Evolutionary conservation across 495 filamentous ascomycete genomes (phyloP), one percentile per base, ranked within the genome.

Genomic region (Lasiosphaeris hirsuta): DNA sequence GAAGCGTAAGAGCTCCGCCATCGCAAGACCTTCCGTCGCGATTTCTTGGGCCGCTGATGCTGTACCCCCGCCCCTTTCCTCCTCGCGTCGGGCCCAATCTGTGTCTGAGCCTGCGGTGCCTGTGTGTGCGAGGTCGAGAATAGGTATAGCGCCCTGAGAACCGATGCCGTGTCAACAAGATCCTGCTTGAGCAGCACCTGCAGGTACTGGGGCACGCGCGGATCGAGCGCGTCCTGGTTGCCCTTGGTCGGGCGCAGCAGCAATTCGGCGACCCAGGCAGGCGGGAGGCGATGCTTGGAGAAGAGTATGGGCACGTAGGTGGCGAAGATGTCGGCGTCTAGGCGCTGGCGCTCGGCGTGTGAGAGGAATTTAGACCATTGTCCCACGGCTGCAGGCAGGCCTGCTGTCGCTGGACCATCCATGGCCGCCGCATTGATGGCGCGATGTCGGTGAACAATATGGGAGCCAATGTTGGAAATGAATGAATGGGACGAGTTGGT

Each of bases 181-280:
- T 76, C 76, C 42, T 72, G 66, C 37, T 78, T 75, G 35, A 84
- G 77, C 30, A 91, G 76, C 11, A 76, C 75, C 66, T 86, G 77
- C 34, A 88, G 67, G 70, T 91, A 92, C 15, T 80, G 73, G 5
- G 79, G 76, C 18, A 88, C 69, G 43, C 87, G 76, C 18, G 84
- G 84, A 59, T 91, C 88, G 69, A 86, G 80, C 56, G 72, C 72
- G 62, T 78, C 67, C 37, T 63, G 70, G 48, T 78, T 64, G 11
- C 69, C 65, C 23, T 78, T 78, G 1, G 55, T 54, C 14, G 84
- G 82, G 19, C 77, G 77, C 6, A 90, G 71, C 34, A 86, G 75
- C 3, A 88, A 63, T 54, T 86, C 81, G 55, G 87, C 78, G 42
- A 90, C 73, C 44, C 74, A 54, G 11, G 54, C 45, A 10, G 77